phyloP scores from a whole-genome alignment of 176 grass and related monocot genomes.

The Rhynchospora pubera region DNA sequence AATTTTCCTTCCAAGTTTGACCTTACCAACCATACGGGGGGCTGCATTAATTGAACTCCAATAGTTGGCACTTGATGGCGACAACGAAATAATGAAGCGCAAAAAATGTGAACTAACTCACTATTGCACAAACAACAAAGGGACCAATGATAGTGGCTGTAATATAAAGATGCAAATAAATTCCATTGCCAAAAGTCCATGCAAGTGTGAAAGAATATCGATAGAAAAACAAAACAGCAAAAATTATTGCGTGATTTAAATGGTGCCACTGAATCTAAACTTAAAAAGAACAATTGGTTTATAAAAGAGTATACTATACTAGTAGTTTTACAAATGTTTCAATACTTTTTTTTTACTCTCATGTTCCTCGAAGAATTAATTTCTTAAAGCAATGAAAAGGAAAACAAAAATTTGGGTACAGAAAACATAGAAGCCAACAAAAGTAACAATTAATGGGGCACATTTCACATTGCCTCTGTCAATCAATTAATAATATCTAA shows the following conservation, averaged over 20 bases:
- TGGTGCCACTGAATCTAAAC: background rate
- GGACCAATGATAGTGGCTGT: background rate
- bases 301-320: background rate
- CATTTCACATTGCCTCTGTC: too few relatives aligned
- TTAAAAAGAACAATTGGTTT: background rate
- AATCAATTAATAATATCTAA: background rate
- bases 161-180: background rate
- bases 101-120: background rate
- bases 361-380: background rate
- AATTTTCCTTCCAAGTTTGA: background rate
- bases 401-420: background rate
- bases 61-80: background rate
- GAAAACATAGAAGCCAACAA: too few relatives aligned
- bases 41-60: background rate
- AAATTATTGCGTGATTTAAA: background rate
- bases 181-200: background rate
- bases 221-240: background rate
- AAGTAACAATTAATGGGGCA: too few relatives aligned
- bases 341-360: background rate
- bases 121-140: background rate
- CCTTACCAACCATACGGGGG: background rate
- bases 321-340: background rate
- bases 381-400: background rate
- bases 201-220: background rate
- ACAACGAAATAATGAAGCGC: background rate